phyloP scores from a whole-genome alignment of 768 basidiomycete genomes.

The Hygrophorus pudorinus region DNA sequence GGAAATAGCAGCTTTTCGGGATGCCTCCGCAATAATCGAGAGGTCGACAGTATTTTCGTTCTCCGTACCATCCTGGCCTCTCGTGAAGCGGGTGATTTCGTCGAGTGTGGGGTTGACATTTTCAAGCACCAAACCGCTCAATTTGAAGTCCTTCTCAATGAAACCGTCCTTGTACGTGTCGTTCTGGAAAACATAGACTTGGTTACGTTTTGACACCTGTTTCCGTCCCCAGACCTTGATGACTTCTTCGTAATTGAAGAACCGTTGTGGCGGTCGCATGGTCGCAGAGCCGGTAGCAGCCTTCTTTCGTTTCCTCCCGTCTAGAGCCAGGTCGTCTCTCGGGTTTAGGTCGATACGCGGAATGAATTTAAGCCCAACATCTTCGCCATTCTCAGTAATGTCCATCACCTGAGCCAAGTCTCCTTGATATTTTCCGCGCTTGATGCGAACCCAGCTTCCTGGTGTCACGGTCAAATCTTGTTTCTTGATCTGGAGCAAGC shows the following conservation, averaged over 20 bases:
- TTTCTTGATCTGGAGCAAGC: slow-evolving; percentile 90
- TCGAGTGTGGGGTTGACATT: slow-evolving; percentile 93
- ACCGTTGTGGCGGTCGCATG: slow-evolving; percentile 82
- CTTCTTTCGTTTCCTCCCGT: slow-evolving; percentile 77
- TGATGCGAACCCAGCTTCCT: slow-evolving; percentile 93
- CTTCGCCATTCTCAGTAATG: slow-evolving; percentile 86
- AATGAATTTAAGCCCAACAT: slow-evolving; percentile 86
- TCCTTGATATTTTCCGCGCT: slow-evolving; percentile 86
- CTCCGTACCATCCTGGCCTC: slow-evolving; percentile 54
- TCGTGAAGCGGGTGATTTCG: slow-evolving; percentile 87
- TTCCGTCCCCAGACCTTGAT: slow-evolving; percentile 77
- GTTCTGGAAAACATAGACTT: slow-evolving; percentile 77
- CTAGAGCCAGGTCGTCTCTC: slow-evolving; percentile 57
- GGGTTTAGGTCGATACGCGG: slow-evolving; percentile 98
- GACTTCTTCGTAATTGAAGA: slow-evolving; percentile 93
- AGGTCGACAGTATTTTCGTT: slow-evolving; percentile 74
- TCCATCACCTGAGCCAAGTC: slow-evolving; percentile 96
- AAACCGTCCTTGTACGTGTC: slow-evolving; percentile 95
- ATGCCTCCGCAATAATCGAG: slow-evolving; percentile 86
- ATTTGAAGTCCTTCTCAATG: slow-evolving; percentile 90
- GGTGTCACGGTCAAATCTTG: slow-evolving; percentile 76
- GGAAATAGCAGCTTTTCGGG: slow-evolving; percentile 81
- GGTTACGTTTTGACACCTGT: slow-evolving; percentile 62
- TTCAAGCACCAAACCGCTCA: slow-evolving; percentile 68
- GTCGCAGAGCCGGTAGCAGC: slow-evolving; percentile 33